Evolutionary conservation across 2,329 filamentous ascomycete species (phyloP), one percentile per base, ranked within the genome.

Genomic region (Metarhizium anisopliae): DNA sequence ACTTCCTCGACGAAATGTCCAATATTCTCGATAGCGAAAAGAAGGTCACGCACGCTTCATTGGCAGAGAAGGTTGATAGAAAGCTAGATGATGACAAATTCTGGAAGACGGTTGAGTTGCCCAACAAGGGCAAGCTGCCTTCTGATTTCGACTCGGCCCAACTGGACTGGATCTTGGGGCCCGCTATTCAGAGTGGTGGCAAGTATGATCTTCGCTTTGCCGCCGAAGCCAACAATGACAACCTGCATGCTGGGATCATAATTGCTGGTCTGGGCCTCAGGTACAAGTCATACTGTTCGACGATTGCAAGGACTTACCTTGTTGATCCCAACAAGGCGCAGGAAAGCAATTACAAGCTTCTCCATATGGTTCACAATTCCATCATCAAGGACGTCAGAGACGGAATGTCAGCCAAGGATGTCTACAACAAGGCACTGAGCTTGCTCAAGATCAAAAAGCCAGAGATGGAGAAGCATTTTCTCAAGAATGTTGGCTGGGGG

Each of bases 1-100:
- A 94, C 72, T 97, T 97, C 70, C 86, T 99, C 61, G 94, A 99
- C 68, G 92, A 96, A 70, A 97, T 99, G 92, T 96, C 93, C 52
- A 87, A 89, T 63, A 87, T 97, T 53, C 83, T 99, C 58, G 94
- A 99, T 67, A 87, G 92, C 62, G 95, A 97, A 71, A 96, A 96
- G 78, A 96, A 96, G 69, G 90, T 97, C 68, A 94, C 91, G 60
- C 94, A 99, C 73, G 89, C 86, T 61, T 80, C 81, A 2, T 80
- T 99, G 7, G 85, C 89, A n/a, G 85, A 90, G 65, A 94, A 92
- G 72, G 87, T 99, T 36, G 85, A 93, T 62, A 83, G 85, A 66
- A 96, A 96, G 74, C 86, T 99, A 56, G 93, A 97, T 64, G 91
- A 99, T 64, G 78, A 83, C 53, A 95, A 95, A 66, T 99, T 95